Evolutionary conservation across 257 asterid genomes (phyloP), one percentile per base, ranked within the genome.

Genomic region (Petunia axillaris): DNA sequence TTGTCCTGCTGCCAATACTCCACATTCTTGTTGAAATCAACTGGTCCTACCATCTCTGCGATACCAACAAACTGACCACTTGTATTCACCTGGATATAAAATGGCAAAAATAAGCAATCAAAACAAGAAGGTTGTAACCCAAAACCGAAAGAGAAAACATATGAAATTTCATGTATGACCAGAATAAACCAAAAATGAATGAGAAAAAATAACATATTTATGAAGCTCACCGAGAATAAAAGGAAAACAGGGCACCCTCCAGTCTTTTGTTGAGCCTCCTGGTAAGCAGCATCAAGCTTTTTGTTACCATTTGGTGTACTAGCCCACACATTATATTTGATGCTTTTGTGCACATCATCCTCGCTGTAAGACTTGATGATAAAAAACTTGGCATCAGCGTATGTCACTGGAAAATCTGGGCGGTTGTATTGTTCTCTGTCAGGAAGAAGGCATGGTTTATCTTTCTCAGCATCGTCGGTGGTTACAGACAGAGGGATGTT

Each of bases 1-100:
- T 89, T 93, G 91, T 93, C 97, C 83, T 86, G 97, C 89, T 91
- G 94, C 97, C 95, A 93, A 81, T 90, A 93, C 81, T 90, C 95
- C 5, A 90, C 88, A 40, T 78, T 93, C 88, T 90, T 91, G 89
- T 90, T 78, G 62, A 91, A 93, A 84, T 93, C 95, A 80, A 93
- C 95, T 8, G 88, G 85, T 0, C 98, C 98, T 6, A 10, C 76
- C 98, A 93, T 93, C 89, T 93, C 95, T 1, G 91, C 95, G 80
- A 89, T 90, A 77, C 97, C 98, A 70, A 93, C 90, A 67, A 93
- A 93, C 64, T 91, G 97, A 3, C 98, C 94, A 63, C 95, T 91
- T 13, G 91, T 89, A 82, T 93, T 93, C 0, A 93, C 97, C 94
- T 91, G 78, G 15, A 39, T 71, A 85, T 25, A 9, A n/a, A 16